A percentile compares a stretch with the other conserved stretches of the same genome.
These are phyloP conservation scores for Calonectria pseudoturangicola DNA, from an alignment of 2,329 filamentous ascomycete genomes.

Conservation along the genomic window DNA sequence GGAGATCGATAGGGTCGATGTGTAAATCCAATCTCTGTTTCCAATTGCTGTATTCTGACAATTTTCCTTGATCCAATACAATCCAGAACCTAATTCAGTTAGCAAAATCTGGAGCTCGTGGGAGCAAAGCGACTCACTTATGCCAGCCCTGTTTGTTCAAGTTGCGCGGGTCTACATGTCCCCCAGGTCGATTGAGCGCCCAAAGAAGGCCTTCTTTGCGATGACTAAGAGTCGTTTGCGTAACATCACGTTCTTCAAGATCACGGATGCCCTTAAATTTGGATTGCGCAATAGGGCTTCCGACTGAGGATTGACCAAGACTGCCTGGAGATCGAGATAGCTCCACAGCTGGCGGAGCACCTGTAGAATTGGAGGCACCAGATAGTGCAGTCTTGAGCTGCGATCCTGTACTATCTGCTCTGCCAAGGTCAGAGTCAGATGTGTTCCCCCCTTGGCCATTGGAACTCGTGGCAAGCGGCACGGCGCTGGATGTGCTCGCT, in stretches of 20 bases:
- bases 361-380: conserved; percentile 62
- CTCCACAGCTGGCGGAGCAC: conserved; percentile 60
- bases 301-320: conserved; percentile 65
- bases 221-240: conserved; percentile 72
- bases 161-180: conserved; percentile 95
- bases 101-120: conserved; percentile 35
- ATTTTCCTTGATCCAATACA: conserved; percentile 94
- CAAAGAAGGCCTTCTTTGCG: conserved; percentile 96
- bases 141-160: conserved; percentile 99
- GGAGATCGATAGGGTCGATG: conserved; percentile 97
- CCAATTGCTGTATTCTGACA: conserved; percentile 99
- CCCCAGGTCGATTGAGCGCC: conserved; percentile 93
- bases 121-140: conserved; percentile 79
- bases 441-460: conserved; percentile 70
- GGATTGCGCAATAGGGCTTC: conserved; percentile 71
- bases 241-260: conserved; percentile 87
- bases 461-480: conserved; percentile 55
- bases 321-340: conserved; percentile 76
- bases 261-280: conserved; percentile 95
- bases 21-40: conserved; percentile 97
- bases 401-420: conserved; percentile 84
- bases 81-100: conserved; percentile 90
- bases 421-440: conserved; percentile 81
- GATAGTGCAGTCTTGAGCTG: conserved; percentile 74
- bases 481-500: conserved; percentile 63